These are phyloP conservation scores for Drechslera avenae DNA, from an alignment of 2,329 filamentous ascomycete genomes.

Conservation along the genomic window DNA sequence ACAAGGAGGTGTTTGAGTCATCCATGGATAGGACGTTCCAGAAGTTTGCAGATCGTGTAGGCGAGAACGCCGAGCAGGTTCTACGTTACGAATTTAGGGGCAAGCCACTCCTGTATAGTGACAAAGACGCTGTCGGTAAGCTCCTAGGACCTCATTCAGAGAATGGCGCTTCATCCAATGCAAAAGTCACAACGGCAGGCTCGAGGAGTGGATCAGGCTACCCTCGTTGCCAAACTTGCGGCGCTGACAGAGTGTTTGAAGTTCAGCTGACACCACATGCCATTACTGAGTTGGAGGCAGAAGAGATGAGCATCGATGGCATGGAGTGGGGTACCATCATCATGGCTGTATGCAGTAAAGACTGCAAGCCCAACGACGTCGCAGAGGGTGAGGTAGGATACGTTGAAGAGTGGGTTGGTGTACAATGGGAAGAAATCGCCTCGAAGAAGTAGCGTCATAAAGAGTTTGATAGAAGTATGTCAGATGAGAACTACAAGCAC, in stretches of 20 bases:
- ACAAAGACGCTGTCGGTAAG: conserved; percentile 74
- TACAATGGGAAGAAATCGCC: conserved; percentile 88
- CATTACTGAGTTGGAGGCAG: conserved; percentile 83
- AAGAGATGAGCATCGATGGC: conserved; percentile 70
- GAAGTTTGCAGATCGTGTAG: conserved; percentile 57
- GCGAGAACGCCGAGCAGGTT: conserved; percentile 58
- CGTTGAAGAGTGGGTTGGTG: conserved; percentile 94
- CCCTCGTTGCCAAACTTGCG: conserved; percentile 78
- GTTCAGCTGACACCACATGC: conserved; percentile 89
- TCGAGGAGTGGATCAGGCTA: conserved; percentile 55
- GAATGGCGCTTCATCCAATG: conserved; percentile 29
- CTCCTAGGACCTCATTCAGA: conserved; percentile 54
- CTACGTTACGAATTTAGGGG: conserved; percentile 57
- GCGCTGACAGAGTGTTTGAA: conserved; percentile 79
- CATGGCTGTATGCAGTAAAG: conserved; percentile 78
- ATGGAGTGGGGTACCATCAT: conserved; percentile 99
- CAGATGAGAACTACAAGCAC: too few species aligned
- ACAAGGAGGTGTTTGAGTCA: conserved; percentile 56
- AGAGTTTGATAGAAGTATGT: too few species aligned
- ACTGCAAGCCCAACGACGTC: conserved; percentile 70
- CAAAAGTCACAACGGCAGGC: conserved; percentile 35
- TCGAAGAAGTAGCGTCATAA: conserved; percentile 32
- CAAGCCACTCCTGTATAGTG: conserved; percentile 73
- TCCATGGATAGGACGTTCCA: conserved; percentile 58
- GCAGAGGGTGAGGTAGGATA: conserved; percentile 72